These are phyloP conservation scores for Calonectria ilicicola DNA, from an alignment of 2,329 filamentous ascomycete genomes.

Conservation along the genomic window DNA sequence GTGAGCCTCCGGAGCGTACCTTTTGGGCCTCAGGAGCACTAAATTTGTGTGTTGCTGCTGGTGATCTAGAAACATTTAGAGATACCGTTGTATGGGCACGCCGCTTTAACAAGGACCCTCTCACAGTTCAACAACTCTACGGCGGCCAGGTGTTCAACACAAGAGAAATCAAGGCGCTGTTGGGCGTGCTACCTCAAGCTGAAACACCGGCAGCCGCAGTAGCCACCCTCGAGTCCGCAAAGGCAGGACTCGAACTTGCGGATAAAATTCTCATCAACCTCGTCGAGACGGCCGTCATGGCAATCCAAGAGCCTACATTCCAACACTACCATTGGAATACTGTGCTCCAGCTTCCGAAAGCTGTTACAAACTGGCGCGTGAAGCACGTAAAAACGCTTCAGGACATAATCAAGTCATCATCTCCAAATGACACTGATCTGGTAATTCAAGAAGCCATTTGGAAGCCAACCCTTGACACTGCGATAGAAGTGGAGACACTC, in stretches of 20 bases:
- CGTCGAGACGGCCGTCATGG: slow-evolving; percentile 27
- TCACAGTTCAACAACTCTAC: slow-evolving; percentile 32
- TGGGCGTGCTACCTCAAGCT: slow-evolving; percentile 29
- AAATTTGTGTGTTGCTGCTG: slow-evolving; percentile 40
- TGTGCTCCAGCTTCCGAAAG: slow-evolving; percentile 17
- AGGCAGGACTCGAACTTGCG: slow-evolving; percentile 17
- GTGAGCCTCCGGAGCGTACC: slow-evolving; percentile 33
- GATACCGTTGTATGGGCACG: slow-evolving; percentile 43
- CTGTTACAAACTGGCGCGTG: slow-evolving; percentile 17
- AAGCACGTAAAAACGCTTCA: slow-evolving; percentile 6
- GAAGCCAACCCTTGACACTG: slow-evolving; percentile 45
- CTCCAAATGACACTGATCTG: background rate
- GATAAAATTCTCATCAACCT: slow-evolving; percentile 32
- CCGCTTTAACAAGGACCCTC: slow-evolving; percentile 45
- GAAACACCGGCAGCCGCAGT: slow-evolving; percentile 9
- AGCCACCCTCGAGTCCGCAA: slow-evolving; percentile 8
- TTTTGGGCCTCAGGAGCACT: slow-evolving; percentile 45
- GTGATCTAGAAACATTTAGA: slow-evolving; percentile 36
- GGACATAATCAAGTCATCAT: slow-evolving; percentile 1
- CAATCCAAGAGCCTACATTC: slow-evolving; percentile 28
- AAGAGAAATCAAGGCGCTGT: slow-evolving; percentile 32
- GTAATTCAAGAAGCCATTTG: slow-evolving; percentile 38
- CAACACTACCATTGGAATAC: slow-evolving; percentile 14
- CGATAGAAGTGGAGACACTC: slow-evolving; percentile 41
- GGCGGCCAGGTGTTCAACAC: slow-evolving; percentile 10